Evolutionary conservation across 2,329 filamentous ascomycete species (phyloP).

Genomic region (Aureobasidium sp.): DNA sequence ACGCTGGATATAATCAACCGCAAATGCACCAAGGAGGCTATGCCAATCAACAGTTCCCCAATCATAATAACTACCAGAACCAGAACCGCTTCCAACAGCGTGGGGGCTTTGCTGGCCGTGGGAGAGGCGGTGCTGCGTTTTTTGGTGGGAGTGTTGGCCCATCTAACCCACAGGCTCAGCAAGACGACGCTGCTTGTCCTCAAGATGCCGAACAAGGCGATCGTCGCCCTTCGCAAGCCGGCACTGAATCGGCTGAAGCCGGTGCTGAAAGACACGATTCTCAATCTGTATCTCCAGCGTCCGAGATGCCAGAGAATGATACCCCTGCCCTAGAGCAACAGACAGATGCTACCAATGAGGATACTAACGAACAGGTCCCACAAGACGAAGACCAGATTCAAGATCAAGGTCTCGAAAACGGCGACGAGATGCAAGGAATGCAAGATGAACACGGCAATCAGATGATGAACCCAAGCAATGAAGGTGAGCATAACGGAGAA

Average conservation of each 20-base stretch:
- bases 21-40: conserved; percentile 37
- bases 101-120: conserved; percentile 37
- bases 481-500: neutral
- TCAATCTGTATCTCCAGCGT: conserved; percentile 1
- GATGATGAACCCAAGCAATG: neutral
- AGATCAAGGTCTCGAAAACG: neutral
- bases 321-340: neutral
- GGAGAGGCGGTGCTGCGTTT: conserved; percentile 27
- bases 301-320: neutral
- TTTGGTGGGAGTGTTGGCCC: conserved; percentile 24
- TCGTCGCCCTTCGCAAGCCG: conserved; percentile 2
- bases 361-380: neutral
- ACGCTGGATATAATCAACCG: conserved; percentile 48
- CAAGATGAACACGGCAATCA: neutral
- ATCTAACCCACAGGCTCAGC: conserved; percentile 20
- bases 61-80: conserved; percentile 52
- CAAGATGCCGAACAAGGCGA: conserved; percentile 3
- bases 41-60: conserved; percentile 44
- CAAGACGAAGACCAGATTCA: neutral
- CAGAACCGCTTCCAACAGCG: conserved; percentile 71
- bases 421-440: conserved; percentile 7
- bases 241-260: neutral
- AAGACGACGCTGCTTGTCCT: neutral
- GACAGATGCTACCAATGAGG: conserved; percentile 4
- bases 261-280: conserved; percentile 4